Evolutionary conservation across 1,284 basidiomycete genomes (phyloP).

Genomic region (Singerocomus inundabilis): DNA sequence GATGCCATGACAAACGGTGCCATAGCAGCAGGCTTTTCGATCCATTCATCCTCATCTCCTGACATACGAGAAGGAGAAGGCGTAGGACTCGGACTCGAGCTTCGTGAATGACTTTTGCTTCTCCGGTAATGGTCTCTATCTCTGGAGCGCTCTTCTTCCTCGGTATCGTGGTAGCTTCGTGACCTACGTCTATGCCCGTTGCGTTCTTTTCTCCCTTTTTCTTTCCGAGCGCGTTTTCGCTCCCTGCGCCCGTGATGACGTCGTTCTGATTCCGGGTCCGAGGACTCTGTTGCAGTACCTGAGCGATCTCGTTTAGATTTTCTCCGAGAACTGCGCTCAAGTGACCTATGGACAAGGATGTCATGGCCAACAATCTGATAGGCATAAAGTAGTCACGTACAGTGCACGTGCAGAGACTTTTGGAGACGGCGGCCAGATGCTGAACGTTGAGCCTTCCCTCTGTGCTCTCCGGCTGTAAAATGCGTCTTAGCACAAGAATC

Average conservation of each 20-base stretch:
- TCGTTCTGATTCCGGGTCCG: slow-evolving; percentile 64
- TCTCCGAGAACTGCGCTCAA: slow-evolving; percentile 50
- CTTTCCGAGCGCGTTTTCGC: slow-evolving; percentile 53
- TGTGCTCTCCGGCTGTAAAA: slow-evolving; percentile 68
- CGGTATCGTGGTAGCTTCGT: slow-evolving; percentile 41
- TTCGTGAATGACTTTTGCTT: slow-evolving; percentile 33
- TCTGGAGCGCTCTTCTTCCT: slow-evolving; percentile 35
- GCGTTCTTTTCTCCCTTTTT: slow-evolving; percentile 43
- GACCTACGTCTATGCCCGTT: slow-evolving; percentile 37
- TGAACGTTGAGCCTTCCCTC: slow-evolving; percentile 60
- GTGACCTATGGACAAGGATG: slow-evolving; percentile 42
- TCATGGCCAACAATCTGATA: not conserved
- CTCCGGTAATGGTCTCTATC: slow-evolving; percentile 30
- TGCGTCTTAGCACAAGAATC: not conserved
- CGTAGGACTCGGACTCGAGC: slow-evolving; percentile 35
- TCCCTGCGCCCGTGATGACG: slow-evolving; percentile 58
- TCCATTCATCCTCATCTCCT: slow-evolving; percentile 67
- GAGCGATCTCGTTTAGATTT: slow-evolving; percentile 61
- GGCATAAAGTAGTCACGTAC: slow-evolving; percentile 42
- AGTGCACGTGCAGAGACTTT: slow-evolving; percentile 56
- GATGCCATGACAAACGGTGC: slow-evolving; percentile 26
- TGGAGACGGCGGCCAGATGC: slow-evolving; percentile 87
- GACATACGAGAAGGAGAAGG: slow-evolving; percentile 24
- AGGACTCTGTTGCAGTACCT: slow-evolving; percentile 48
- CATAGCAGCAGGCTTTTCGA: slow-evolving; percentile 57